Evolutionary conservation across 164 flowering plant genomes (phyloP), one percentile per base, ranked within the genome.

Genomic region (Annona cherimola): DNA sequence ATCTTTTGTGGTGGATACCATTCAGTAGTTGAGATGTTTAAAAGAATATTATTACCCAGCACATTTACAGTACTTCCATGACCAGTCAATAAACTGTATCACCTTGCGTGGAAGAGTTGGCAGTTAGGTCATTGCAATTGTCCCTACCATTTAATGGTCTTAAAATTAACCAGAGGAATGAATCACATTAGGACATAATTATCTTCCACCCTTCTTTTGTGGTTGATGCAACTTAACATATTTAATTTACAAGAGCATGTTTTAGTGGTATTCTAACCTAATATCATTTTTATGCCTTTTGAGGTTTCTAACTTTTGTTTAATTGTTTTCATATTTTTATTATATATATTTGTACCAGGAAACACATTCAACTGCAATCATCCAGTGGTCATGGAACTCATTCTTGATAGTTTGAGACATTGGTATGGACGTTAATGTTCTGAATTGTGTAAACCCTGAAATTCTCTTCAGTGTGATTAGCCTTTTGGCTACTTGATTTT

Each of bases 341-440:
- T 68, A 60, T n/a, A 19, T 73, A 6, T 82, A 26, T 26, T 26
- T 26, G 35, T 26, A 26, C 57, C 84, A 95, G 99, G 99, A 63
- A 95, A 95, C 79, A 90, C 99, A 46, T 84, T 95, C 26, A 95
- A 93, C 78, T 95, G 99, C 79, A 95, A 95, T 76, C 97, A 93
- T 83, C 98, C 96, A 63, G 93, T 91, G 71, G 99, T 95, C 76
- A 93, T 91, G 98, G 98, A 93, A 63, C 90, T 91, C 63, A 83
- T 93, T 78, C 91, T 95, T 55, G 97, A 91, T 80, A 95, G 98
- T 88, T 84, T 95, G 80, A 89, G 96, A 77, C 94, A 95, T 83
- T 95, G 99, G 99, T 95, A 90, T 55, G 82, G 63, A 26, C 44
- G n/a, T n/a, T 2, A 11, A 62, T 59, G 35, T 26, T 26, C 35